Percentiles rank a stretch among this genome's conserved stretches.
Conservation (phyloP, 2,329 filamentous ascomycete species). For the Alternaria ventricosa region DNA sequence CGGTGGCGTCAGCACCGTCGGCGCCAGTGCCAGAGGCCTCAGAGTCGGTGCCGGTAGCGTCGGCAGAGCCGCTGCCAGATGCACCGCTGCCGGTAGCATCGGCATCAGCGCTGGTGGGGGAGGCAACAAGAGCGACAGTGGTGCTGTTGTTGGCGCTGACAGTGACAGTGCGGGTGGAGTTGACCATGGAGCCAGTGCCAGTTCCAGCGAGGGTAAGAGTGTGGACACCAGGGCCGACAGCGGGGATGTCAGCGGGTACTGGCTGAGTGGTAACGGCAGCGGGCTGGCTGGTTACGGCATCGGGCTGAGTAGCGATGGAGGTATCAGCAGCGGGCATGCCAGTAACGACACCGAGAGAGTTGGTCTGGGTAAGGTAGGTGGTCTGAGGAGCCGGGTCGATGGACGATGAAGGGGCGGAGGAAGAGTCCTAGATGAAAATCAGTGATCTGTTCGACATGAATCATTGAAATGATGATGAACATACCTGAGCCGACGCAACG, state of each 20-base stretch:
- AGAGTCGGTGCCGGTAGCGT: conserved; percentile 21
- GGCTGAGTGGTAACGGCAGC: conserved; percentile 33
- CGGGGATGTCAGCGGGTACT: conserved; percentile 42
- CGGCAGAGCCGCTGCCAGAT: conserved; percentile 14
- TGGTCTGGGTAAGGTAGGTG: conserved; percentile 36
- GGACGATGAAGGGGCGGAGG: conserved; percentile 14
- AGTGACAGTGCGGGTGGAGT: conserved; percentile 37
- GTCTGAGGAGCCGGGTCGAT: conserved; percentile 40
- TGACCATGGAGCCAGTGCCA: conserved; percentile 32
- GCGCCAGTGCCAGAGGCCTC: conserved; percentile 22
- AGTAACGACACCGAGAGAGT: conserved; percentile 46
- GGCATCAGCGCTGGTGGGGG: conserved; percentile 17
- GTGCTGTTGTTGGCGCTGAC: conserved; percentile 47
- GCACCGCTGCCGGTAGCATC: conserved; percentile 14
- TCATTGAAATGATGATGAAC: conserved; percentile 16
- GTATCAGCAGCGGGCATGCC: conserved; percentile 35
- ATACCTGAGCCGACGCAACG: conserved; percentile 39
- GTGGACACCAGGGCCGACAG: conserved; percentile 43
- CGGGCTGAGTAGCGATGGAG: conserved; percentile 32
- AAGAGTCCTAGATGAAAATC: conserved; percentile 10
- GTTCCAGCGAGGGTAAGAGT: conserved; percentile 39
- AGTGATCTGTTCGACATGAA: not conserved
- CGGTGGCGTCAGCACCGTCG: conserved; percentile 15
- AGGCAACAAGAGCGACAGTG: conserved; percentile 29
- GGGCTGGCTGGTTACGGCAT: conserved; percentile 30